Evolutionary conservation across 2,329 filamentous ascomycete genomes (phyloP), one percentile per base, ranked within the genome.

Genomic region (Penicillium vulpinum): DNA sequence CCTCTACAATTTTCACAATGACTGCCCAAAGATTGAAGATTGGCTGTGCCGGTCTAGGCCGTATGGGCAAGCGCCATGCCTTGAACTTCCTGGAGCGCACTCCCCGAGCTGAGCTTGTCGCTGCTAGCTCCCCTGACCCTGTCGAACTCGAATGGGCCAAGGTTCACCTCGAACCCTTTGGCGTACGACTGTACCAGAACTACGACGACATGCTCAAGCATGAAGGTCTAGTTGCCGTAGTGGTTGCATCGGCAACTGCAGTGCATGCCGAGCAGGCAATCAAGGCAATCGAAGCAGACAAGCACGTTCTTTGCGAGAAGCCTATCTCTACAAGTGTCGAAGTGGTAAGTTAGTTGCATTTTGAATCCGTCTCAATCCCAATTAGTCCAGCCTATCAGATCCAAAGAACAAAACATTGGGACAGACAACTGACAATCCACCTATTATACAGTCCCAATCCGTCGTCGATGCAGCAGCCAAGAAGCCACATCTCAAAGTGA

Each of bases 401-500:
- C 31, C 24, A 16, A 22, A 47, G 15, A 39, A 18, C 26, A 5
- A 40, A 11, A 18, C 13, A 40, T 16, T 16, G 36, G 13, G 29
- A 24, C 8, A 3, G n/a, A 24, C 3, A 26, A 36, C 54, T 54
- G 28, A 49, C 16, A 31, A 31, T 3, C 28, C 22, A 29, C 44
- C 21, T 22, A 18, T 44, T n/a, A 29, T 31, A 56, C 60, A 86
- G 83, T 85, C 82, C 49, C 81, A 86, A 75, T 75, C 79, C 21
- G 85, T 89, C 39, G 77, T 88, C 58, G 79, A 83, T 46, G 83
- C 83, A 8, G 83, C 84, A 26, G 72, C 74, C 56, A 76, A 77
- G 58, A 80, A 81, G 50, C 85, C 85, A 1, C 69, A 86, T 50
- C 78, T 86, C 21, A 88, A 88, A 70, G 84, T 88, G 54, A 83